Base-by-base conservation (phyloP, 352 stramenopile species). In the Phytophthora fragariae region DNA sequence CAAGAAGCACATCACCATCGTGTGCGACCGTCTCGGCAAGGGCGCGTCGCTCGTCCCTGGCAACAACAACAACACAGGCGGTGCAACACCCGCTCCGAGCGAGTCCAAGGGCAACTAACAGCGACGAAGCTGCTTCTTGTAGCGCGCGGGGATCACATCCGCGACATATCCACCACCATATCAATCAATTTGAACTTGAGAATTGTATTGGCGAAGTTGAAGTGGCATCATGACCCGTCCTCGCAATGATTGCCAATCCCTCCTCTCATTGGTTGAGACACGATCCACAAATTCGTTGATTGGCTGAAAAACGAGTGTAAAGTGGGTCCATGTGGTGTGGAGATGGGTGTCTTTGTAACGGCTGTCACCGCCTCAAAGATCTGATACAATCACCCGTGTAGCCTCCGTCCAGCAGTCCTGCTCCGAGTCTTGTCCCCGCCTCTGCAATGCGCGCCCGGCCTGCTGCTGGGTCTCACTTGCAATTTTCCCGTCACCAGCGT, bases 1-100 rank as follows among this genome's bases (percentile, higher is more conserved):
- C 54, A 94, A 95, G 73, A 97, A 98, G 57, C 89, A 97, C 76
- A 94, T 97, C 55, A 94, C 89, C 19, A 95, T 97, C 61, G 81
- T 98, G 8, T 97, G 88, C 62, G 92, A 97, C 65, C 85, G 92
- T 0, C 80, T 98, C 4, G 86, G 84, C 47, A 97, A 97, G 68
- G 92, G 92, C 17, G 88, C 87, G 11, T 80, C 73, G 19, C 75
- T 92, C 29, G 41, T 78, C 2, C 60, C 60, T 17, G 62, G 72
- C n/a, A 73, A 47, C 27, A 66, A 55, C 5, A 54, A 9, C 59
- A 27, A 19, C 49, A 55, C 49, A 19, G 60, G 35, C 52, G 44
- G 19, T 6, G 19, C 71, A 64, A 33, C 29, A 9, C 39, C 52
- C 53, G 31, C 65, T 54, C 31, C 65, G 10, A 75, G 71, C 9